Evolutionary conservation across 306 rosid genomes (phyloP).

Genomic region (Malus orientalis): DNA sequence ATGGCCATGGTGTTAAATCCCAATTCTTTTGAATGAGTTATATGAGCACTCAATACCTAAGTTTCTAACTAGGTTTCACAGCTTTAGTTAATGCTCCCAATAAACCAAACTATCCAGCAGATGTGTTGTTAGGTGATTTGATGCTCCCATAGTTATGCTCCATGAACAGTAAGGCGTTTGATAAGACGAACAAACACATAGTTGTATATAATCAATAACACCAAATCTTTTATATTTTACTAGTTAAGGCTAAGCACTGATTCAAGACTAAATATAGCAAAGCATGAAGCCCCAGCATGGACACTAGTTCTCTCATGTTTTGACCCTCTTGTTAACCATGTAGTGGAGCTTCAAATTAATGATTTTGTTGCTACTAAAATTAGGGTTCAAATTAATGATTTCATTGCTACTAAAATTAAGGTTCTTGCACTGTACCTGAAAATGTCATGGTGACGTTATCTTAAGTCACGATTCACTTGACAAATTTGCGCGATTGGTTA

Average conservation of each 20-base stretch:
- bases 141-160: no score
- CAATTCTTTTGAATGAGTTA: not conserved
- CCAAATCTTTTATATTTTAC: no score
- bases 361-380: not conserved
- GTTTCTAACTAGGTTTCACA: not conserved
- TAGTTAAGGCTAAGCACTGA: not conserved
- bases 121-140: not conserved
- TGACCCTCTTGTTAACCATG: slow-evolving; percentile 9
- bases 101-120: not conserved
- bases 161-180: not conserved
- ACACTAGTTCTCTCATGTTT: slow-evolving; percentile 6
- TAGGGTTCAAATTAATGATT: not conserved
- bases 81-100: not conserved
- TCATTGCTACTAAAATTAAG: no score
- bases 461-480: not conserved
- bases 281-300: slow-evolving; percentile 23
- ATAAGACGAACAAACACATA: no score
- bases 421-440: not conserved
- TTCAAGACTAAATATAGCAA: not conserved
- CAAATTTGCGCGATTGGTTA: not conserved
- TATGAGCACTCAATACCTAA: not conserved
- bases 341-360: not conserved
- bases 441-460: not conserved
- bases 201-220: not conserved
- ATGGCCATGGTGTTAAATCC: not conserved